Evolutionary conservation across 2,329 filamentous ascomycete species (phyloP), one percentile per base, ranked within the genome.

Genomic region (Paracoccidioides lutzii): DNA sequence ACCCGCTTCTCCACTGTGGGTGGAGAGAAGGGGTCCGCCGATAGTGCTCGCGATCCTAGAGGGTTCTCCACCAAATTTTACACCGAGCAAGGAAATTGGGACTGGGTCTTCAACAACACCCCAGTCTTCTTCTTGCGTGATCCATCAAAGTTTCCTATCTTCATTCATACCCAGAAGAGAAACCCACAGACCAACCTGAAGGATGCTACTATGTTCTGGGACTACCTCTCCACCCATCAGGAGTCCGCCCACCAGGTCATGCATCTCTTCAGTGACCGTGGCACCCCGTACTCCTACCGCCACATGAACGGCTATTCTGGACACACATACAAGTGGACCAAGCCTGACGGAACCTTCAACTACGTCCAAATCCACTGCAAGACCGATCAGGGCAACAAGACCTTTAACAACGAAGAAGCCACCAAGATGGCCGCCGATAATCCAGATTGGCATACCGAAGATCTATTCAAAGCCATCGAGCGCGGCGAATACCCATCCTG

Each of bases 41-140:
- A 89, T 64, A 82, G 80, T 60, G 84, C 83, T 37, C 81, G 86
- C 57, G 85, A 90, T 61, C 84, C 84, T 8, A 76, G 84, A 63
- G 86, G 86, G 0, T 88, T 89, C 63, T 78, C 83, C 1, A 75
- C 87, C 60, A 89, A 88, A 71, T 85, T 89, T 71, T 78, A 83
- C 41, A 88, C 85, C 0, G 80, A 84, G 15, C 81, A 88, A 62
- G 84, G 84, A n/a, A 87, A 87, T 62, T 85, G 80, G 78, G 84
- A 87, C 64, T 76, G 83, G 68, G 84, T 88, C 6, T 60, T 60
- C 50, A 60, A 61, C 49, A 61, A 61, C 66, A 87, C 83, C 0
- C 85, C 85, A 0, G 80, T 87, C 2, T 89, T 88, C 75, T 88
- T 89, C 70, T 65, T 88, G n/a, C 76, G 85, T 54, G 85, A 88